Percentiles rank a stretch among this genome's conserved stretches.
Conservation (phyloP, 2,329 filamentous ascomycete species). For the Cladophialophora psammophila region DNA sequence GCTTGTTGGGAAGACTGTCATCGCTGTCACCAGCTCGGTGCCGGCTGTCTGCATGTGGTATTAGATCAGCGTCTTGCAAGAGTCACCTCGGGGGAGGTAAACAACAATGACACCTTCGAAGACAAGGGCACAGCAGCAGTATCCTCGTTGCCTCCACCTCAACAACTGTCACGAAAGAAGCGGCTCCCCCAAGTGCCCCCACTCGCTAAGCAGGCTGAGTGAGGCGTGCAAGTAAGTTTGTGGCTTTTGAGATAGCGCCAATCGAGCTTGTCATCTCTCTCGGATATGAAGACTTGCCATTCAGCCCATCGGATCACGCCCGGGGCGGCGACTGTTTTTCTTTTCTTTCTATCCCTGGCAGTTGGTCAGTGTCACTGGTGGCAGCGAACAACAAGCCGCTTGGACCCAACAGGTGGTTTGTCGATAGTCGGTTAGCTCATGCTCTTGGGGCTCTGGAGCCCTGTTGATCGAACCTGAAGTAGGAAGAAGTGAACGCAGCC, state of each 20-base stretch:
- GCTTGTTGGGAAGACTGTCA: background rate
- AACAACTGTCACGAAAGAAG: background rate
- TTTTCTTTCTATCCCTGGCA: background rate
- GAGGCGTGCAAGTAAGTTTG: constrained; percentile 3
- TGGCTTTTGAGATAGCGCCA: constrained; percentile 1
- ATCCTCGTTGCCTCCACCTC: background rate
- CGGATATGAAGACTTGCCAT: background rate
- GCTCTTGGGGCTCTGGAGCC: background rate
- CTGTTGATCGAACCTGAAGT: background rate
- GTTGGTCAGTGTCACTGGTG: too few relatives aligned
- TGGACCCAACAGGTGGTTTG: background rate
- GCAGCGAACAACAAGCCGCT: background rate
- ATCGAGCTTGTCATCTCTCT: background rate
- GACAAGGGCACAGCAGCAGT: background rate
- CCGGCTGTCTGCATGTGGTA: background rate
- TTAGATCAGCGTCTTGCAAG: background rate
- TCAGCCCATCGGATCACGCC: constrained; percentile 3
- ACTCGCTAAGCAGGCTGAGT: constrained; percentile 8
- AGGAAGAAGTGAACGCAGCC: too few relatives aligned
- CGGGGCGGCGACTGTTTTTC: background rate
- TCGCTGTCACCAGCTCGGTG: background rate
- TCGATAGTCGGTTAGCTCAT: background rate
- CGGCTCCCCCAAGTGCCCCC: background rate
- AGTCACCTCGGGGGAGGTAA: background rate
- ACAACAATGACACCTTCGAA: background rate